Evolutionary conservation across 2,329 filamentous ascomycete species (phyloP).

Genomic region (Pseudofabraea citricarpa): DNA sequence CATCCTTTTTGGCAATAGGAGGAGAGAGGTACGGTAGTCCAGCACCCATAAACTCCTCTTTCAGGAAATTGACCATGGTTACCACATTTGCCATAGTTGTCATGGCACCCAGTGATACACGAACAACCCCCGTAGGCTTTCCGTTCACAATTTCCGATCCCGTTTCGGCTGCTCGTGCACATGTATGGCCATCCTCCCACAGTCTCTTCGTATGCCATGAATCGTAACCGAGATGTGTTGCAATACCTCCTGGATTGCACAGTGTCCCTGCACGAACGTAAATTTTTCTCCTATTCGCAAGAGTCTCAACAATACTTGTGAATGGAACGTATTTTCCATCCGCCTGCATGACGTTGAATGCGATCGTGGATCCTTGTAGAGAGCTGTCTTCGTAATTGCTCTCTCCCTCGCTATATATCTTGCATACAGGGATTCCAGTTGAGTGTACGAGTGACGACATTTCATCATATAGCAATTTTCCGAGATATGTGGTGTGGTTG

Average conservation of each 20-base stretch:
- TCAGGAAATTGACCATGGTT: slow-evolving; percentile 47
- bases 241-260: slow-evolving; percentile 87
- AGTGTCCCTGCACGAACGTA: slow-evolving; percentile 84
- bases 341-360: slow-evolving; percentile 75
- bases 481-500: slow-evolving; percentile 64
- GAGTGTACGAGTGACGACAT: slow-evolving; percentile 40
- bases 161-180: too few relatives aligned
- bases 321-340: slow-evolving; percentile 70
- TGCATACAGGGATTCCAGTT: slow-evolving; percentile 34
- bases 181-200: slow-evolving; percentile 79
- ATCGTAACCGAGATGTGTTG: slow-evolving; percentile 64
- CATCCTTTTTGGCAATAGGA: background rate
- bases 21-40: background rate
- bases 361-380: slow-evolving; percentile 67
- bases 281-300: slow-evolving; percentile 72
- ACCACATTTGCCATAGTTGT: slow-evolving; percentile 73
- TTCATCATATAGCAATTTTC: slow-evolving; percentile 49
- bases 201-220: slow-evolving; percentile 81
- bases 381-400: slow-evolving; percentile 23
- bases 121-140: slow-evolving; percentile 82
- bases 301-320: slow-evolving; percentile 82
- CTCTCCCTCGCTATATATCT: slow-evolving; percentile 28
- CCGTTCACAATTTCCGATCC: slow-evolving; percentile 78
- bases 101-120: slow-evolving; percentile 86
- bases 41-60: background rate